A percentile compares a stretch with the other conserved stretches of the same genome.
Conservation (phyloP, 169 alveolate species). For the Plasmodium vivax region DNA sequence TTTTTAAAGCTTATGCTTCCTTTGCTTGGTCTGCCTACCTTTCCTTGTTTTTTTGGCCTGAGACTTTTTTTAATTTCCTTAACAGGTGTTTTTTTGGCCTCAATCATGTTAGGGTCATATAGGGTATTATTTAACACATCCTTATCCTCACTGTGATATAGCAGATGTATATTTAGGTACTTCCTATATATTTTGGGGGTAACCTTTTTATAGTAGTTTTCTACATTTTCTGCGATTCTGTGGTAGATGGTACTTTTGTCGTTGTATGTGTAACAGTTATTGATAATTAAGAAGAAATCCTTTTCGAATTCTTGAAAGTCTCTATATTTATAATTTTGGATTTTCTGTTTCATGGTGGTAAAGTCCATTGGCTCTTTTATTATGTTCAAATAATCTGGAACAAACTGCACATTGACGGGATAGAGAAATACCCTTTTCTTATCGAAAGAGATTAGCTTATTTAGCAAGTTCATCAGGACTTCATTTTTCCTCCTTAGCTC, state of each 20-base stretch:
- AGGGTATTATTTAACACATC: constrained; percentile 10
- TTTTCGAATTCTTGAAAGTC: constrained; percentile 86
- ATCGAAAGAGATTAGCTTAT: constrained; percentile 81
- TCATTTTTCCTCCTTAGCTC: constrained; percentile 66
- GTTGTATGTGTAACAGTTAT: constrained; percentile 92
- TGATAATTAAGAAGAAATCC: constrained; percentile 90
- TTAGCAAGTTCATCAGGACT: constrained; percentile 76
- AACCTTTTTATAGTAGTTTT: constrained; percentile 40
- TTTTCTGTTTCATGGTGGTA: constrained; percentile 87
- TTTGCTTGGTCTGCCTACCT: constrained; percentile 65
- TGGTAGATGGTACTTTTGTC: constrained; percentile 85
- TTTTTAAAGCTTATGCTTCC: constrained; percentile 1
- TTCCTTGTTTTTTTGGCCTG: constrained; percentile 40
- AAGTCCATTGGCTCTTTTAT: constrained; percentile 95
- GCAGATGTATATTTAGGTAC: constrained; percentile 33
- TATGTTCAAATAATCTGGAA: constrained; percentile 92
- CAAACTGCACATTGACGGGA: constrained; percentile 92
- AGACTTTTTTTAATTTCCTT: constrained; percentile 48
- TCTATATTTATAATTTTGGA: constrained; percentile 85
- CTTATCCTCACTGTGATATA: constrained; percentile 62
- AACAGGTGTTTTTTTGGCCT: background rate
- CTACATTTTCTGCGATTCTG: constrained; percentile 39
- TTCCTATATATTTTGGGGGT: constrained; percentile 40
- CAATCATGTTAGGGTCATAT: background rate
- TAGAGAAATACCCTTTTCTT: constrained; percentile 86